A percentile compares a stretch with the other conserved stretches of the same genome.
phyloP scores from a whole-genome alignment of 768 basidiomycete species.

The Tricholoma bakamatsutake region DNA sequence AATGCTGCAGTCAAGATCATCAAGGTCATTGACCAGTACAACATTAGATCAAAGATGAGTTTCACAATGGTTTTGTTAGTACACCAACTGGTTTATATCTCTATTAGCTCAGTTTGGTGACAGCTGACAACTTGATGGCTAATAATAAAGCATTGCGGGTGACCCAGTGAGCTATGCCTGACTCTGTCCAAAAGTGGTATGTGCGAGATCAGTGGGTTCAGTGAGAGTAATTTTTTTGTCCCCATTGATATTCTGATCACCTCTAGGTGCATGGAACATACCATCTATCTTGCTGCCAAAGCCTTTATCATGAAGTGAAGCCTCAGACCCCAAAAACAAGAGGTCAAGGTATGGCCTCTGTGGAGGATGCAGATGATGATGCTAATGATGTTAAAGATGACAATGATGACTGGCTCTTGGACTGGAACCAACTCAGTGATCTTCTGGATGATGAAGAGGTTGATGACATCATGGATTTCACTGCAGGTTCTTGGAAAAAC shows the following conservation, averaged over 20 bases:
- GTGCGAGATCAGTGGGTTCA: slow-evolving; percentile 14
- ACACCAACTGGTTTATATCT: too few relatives aligned
- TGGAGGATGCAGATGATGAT: slow-evolving; percentile 6
- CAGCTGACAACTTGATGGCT: slow-evolving; percentile 22
- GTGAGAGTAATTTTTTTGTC: slow-evolving; percentile 8
- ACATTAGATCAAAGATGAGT: too few relatives aligned
- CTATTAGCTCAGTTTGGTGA: slow-evolving; percentile 26
- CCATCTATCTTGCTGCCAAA: slow-evolving; percentile 21
- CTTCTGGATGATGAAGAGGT: slow-evolving; percentile 10
- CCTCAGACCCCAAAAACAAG: slow-evolving; percentile 8
- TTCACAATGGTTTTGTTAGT: too few relatives aligned
- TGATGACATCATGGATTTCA: slow-evolving; percentile 10
- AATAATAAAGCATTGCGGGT: slow-evolving; percentile 20
- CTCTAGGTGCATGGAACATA: too few relatives aligned
- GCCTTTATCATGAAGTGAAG: slow-evolving; percentile 21
- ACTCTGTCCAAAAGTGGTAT: slow-evolving; percentile 15
- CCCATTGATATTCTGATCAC: too few relatives aligned
- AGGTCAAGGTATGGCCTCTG: background rate
- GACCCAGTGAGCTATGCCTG: slow-evolving; percentile 11
- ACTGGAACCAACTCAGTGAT: slow-evolving; percentile 7
- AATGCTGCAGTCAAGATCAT: too few relatives aligned
- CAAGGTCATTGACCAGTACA: too few relatives aligned
- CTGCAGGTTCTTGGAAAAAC: too few relatives aligned
- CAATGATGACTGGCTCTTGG: slow-evolving; percentile 10
- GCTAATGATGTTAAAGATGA: too few relatives aligned